Evolutionary conservation across 2,329 filamentous ascomycete species (phyloP).

Genomic region (Neoascochyta sp.): DNA sequence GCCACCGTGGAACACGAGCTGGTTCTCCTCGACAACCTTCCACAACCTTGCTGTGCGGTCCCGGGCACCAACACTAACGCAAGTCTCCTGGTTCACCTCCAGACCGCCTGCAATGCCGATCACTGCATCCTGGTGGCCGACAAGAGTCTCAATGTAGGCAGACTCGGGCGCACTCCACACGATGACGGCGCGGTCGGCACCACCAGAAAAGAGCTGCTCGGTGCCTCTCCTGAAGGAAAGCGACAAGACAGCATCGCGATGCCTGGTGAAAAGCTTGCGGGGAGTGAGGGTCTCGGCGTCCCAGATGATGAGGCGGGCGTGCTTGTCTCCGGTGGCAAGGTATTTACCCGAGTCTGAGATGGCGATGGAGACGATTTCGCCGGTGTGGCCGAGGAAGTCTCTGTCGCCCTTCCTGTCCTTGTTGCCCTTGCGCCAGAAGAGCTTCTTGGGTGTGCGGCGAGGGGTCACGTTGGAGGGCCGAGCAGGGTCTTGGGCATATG

Average conservation of each 20-base stretch:
- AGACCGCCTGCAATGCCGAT: constrained; percentile 64
- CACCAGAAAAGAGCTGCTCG: constrained; percentile 89
- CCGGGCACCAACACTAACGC: constrained; percentile 82
- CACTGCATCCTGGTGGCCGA: constrained; percentile 91
- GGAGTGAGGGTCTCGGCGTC: constrained; percentile 75
- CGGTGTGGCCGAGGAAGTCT: constrained; percentile 67
- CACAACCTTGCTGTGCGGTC: constrained; percentile 90
- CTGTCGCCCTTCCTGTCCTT: constrained; percentile 58
- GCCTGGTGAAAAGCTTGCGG: constrained; percentile 81
- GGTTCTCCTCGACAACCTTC: constrained; percentile 94
- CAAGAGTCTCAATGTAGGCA: constrained; percentile 91
- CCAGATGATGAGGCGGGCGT: constrained; percentile 84
- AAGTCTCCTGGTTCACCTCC: constrained; percentile 73
- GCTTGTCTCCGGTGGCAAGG: constrained; percentile 83
- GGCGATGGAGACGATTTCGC: constrained; percentile 75
- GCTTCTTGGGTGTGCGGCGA: constrained; percentile 59
- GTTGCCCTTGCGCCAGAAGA: constrained; percentile 62
- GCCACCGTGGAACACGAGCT: constrained; percentile 90
- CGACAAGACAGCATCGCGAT: constrained; percentile 81
- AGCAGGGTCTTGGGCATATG: constrained; percentile 19
- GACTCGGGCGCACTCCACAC: constrained; percentile 90
- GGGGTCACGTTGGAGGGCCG: constrained; percentile 47
- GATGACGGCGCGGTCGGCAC: constrained; percentile 89
- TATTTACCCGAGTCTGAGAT: constrained; percentile 87
- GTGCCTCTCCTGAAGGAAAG: constrained; percentile 80